These are phyloP conservation scores for Cordyceps militaris DNA, from an alignment of 2,329 filamentous ascomycete species.

Conservation along the genomic window DNA sequence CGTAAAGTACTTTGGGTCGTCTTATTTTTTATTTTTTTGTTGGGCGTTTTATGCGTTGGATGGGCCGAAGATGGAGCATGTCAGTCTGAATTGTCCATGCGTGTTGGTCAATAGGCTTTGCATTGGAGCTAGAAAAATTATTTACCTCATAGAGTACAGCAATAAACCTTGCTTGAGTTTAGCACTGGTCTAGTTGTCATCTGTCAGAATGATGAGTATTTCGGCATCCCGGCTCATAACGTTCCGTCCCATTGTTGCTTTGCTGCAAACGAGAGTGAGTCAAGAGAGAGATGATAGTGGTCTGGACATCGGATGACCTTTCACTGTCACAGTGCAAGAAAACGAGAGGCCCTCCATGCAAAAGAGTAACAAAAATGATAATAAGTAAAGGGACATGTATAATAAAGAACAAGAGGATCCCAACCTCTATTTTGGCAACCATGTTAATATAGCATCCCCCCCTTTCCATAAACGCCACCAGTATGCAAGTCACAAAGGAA, in stretches of 20 bases:
- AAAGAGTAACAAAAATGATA: not conserved
- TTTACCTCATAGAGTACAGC: not conserved
- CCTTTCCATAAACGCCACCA: constrained; percentile 1
- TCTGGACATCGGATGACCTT: too few relatives aligned
- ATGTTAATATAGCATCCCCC: not conserved
- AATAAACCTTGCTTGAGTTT: not conserved
- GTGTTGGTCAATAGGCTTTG: not conserved
- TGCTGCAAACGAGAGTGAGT: too few relatives aligned
- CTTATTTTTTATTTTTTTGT: not conserved
- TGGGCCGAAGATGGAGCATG: not conserved
- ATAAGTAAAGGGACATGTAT: not conserved
- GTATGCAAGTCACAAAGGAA: constrained; percentile 11
- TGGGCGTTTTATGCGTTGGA: constrained; percentile 3
- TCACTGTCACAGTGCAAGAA: too few relatives aligned
- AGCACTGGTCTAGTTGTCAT: too few relatives aligned
- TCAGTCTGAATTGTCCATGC: not conserved
- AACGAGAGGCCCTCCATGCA: not conserved
- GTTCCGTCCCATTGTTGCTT: too few relatives aligned
- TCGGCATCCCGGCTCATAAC: too few relatives aligned
- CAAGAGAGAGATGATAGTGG: too few relatives aligned
- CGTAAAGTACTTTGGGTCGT: not conserved
- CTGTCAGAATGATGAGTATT: too few relatives aligned
- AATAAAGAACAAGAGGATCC: not conserved
- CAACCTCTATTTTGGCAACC: not conserved
- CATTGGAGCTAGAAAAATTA: not conserved